Base-by-base conservation (phyloP, 2,329 filamentous ascomycete species). In the Akanthomyces lecanii region DNA sequence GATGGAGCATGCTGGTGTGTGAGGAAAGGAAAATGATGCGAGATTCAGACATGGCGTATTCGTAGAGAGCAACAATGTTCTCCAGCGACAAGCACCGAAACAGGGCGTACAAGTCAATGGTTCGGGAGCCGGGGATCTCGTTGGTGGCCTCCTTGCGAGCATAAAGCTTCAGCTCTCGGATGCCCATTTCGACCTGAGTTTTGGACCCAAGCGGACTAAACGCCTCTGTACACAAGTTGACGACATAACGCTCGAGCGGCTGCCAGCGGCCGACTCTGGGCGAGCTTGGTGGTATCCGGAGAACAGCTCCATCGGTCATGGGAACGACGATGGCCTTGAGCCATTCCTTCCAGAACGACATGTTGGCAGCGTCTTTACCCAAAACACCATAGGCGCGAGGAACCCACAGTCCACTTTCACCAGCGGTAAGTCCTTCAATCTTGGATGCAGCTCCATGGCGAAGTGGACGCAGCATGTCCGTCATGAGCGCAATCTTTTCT, bases 301-400 rank as follows among this genome's bases (percentile, higher is more conserved):
- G 78, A 36, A 99, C 82, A 16, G 83, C 87, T 23, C 94, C 92
- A 72, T 96, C 92, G 1, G 88, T 92, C 95, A 98, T 99, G 33
- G 95, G 95, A 25, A 97, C 91, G n/a, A 95, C 82, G 11, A 98
- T 85, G 7, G 94, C 93, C 75, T 92, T 89, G 54, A 99, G 83
- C 95, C 95, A 99, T 74, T 99, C 95, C 75, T 98, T 98, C 93
- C 94, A 99, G 77, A 99, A 98, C 38, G 87, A 86, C 67, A 93
- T 92, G 77, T 96, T 85, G 65, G 87, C 89, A 14, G 83, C 82
- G 73, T 99, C 95, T 66, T 91, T 85, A 40, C 95, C 95, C 66
- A 99, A 81, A 65, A 99, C 89, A 64, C 95, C 95, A 72, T 96
- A 99, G 1, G 94, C 92, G 67, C 95, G 85, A 21, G 95, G 95